These are phyloP conservation scores for Euphrasia confusa DNA, from an alignment of 257 asterid species.

Conservation along the genomic window DNA sequence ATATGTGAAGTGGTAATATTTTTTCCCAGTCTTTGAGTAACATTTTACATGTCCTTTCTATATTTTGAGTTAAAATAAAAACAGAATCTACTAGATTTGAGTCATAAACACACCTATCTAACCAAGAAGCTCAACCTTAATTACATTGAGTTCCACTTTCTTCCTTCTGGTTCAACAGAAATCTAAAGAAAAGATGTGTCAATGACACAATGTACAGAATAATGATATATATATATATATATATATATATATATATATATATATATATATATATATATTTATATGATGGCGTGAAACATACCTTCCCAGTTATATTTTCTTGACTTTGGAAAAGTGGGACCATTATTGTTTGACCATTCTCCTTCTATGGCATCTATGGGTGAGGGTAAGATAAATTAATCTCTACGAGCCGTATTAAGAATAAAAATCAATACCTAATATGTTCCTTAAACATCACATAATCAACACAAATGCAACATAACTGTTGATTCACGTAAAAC, in stretches of 20 bases:
- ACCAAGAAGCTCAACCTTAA: conserved; percentile 98
- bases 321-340: conserved; percentile 59
- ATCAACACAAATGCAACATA: conserved; percentile 4
- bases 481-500: no score
- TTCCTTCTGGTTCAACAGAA: conserved; percentile 84
- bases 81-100: conserved; percentile 2
- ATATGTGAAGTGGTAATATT: no score
- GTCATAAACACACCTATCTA: conserved; percentile 73
- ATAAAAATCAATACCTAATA: conserved; percentile 5
- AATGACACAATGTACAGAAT: background rate
- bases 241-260: no score
- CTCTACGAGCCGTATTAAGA: conserved; percentile 12
- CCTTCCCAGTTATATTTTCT: conserved; percentile 55
- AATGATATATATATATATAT: background rate
- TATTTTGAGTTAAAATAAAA: conserved; percentile 11
- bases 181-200: conserved; percentile 38
- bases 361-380: conserved; percentile 50
- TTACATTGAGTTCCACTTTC: conserved; percentile 97
- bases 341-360: conserved; percentile 52
- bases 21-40: background rate
- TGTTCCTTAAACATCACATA: background rate
- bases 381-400: conserved; percentile 12
- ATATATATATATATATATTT: background rate
- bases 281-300: conserved; percentile 7
- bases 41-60: background rate